Evolutionary conservation across 805 yeast species (phyloP).

Genomic region (Cyberlindnera amylophila): DNA sequence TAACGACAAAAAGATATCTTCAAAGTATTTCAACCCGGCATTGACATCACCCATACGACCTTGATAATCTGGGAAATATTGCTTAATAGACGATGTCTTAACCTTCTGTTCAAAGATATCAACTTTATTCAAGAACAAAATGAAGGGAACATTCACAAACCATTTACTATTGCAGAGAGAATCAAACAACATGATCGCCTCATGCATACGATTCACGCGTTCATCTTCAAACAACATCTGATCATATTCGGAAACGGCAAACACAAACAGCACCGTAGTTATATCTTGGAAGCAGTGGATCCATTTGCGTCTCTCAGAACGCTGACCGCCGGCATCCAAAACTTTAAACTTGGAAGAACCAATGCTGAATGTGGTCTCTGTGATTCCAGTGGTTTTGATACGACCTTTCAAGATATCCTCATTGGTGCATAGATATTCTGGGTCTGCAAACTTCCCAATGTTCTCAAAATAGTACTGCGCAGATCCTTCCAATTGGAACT

Average conservation of each 20-base stretch:
- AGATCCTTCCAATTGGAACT: slow-evolving; percentile 81
- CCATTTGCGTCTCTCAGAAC: slow-evolving; percentile 91
- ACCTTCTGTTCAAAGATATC: slow-evolving; percentile 78
- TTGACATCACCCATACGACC: slow-evolving; percentile 64
- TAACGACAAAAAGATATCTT: slow-evolving; percentile 55
- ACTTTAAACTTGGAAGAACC: slow-evolving; percentile 66
- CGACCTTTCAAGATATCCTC: slow-evolving; percentile 86
- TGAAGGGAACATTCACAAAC: slow-evolving; percentile 84
- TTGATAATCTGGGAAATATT: slow-evolving; percentile 73
- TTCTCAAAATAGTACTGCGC: slow-evolving; percentile 79
- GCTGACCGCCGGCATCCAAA: slow-evolving; percentile 95
- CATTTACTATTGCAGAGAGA: slow-evolving; percentile 80
- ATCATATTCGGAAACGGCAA: slow-evolving; percentile 90
- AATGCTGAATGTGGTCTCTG: slow-evolving; percentile 76
- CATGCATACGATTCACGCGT: slow-evolving; percentile 85
- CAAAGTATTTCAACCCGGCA: slow-evolving; percentile 70
- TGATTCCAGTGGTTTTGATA: slow-evolving; percentile 92
- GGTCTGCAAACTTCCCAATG: slow-evolving; percentile 59
- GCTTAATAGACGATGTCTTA: slow-evolving; percentile 55
- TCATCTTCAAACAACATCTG: slow-evolving; percentile 89
- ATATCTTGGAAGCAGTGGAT: slow-evolving; percentile 91
- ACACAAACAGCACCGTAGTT: slow-evolving; percentile 81
- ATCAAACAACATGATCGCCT: slow-evolving; percentile 79
- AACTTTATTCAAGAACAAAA: slow-evolving; percentile 82
- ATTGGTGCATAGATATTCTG: slow-evolving; percentile 66